Base-by-base conservation (phyloP, 208 protist genomes). In the Crithidia bombi region DNA sequence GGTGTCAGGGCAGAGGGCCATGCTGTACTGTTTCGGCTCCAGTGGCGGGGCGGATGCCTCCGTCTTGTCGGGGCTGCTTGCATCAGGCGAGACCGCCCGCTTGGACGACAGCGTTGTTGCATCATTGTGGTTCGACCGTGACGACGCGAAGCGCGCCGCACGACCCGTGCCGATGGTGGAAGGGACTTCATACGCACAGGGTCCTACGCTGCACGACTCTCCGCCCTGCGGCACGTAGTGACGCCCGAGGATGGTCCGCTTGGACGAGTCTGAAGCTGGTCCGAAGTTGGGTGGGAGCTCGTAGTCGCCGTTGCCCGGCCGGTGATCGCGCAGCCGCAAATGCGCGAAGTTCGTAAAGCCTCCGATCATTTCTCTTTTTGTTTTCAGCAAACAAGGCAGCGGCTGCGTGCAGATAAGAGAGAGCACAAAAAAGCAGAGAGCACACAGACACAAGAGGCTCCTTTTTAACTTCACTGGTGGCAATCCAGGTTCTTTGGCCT, bases 321-420 rank as follows among this genome's bases (percentile, higher is more conserved):
- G 81, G 41, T 89, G 84, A 38, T 94, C 89, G 38, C 89, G 89
- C 38, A 87, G 65, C 17, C 89, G 83, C 51, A 94, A 67, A 55
- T 91, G 86, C 30, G 89, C 89, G 75, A 81, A 94, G 57, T 85
- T 80, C 41, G 78, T 87, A 44, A 94, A 89, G n/a, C 89, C 89
- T 9, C 79, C 78, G 38, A 82, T 65, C 62, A 73, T 65, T 5
- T 47, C n/a, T n/a, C n/a, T n/a, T n/a, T n/a, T n/a, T n/a, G n/a
- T n/a, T n/a, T n/a, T n/a, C n/a, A n/a, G n/a, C n/a, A n/a, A n/a
- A n/a, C n/a, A n/a, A n/a, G n/a, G n/a, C n/a, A n/a, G n/a, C n/a
- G n/a, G n/a, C n/a, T n/a, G n/a, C n/a, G 43, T 3, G 43, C 46
- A 51, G 14, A 51, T 5, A 21, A 47, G 21, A 55, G 2, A 57